Base-by-base conservation (phyloP, 257 asterid species). In the Solanum raphanifolium region DNA sequence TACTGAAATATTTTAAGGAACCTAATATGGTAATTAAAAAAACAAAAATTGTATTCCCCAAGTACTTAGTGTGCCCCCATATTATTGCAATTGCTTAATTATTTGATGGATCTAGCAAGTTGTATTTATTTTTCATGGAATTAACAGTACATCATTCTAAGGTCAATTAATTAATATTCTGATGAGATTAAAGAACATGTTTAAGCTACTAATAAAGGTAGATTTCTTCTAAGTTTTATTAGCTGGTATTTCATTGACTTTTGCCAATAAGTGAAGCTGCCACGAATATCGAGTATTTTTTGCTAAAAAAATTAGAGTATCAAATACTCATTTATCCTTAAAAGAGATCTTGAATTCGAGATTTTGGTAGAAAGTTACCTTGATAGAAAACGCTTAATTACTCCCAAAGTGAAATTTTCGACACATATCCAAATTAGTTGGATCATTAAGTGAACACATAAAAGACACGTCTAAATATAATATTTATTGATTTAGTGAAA, bases 161-260 rank as follows among this genome's bases (percentile, higher is more conserved):
- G 5, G 75, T 36, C 35, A 76, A 39, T 75, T 35, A 36, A 74
- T 32, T 32, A 16, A 36, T 75, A 38, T 38, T 13, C 58, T 78
- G 5, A 6, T 76, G 35, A 41, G 8, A 16, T 16, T 25, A 25
- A 41, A 25, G 12, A 43, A 13, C 35, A 46, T 29, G 84, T 76
- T 39, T 39, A 38, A 39, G 23, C 52, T n/a, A 76, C 62, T 25
- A 43, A 79, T 43, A 27, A 43, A 78, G 84, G 27, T 16, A 10
- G 41, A 81, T 46, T 81, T 81, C 10, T 81, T 81, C 85, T 9
- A 15, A 27, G 20, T 46, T 71, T 71, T 31, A 7, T 81, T 81
- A 29, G 85, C 68, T 81, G 6, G 68, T 79, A 27, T 81, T 81
- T 81, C 20, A 46, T 81, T 81, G 85, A 81, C 85, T 81, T 81